These are phyloP conservation scores for Syzygium oleosum DNA, from an alignment of 345 rosid genomes.

Conservation along the genomic window DNA sequence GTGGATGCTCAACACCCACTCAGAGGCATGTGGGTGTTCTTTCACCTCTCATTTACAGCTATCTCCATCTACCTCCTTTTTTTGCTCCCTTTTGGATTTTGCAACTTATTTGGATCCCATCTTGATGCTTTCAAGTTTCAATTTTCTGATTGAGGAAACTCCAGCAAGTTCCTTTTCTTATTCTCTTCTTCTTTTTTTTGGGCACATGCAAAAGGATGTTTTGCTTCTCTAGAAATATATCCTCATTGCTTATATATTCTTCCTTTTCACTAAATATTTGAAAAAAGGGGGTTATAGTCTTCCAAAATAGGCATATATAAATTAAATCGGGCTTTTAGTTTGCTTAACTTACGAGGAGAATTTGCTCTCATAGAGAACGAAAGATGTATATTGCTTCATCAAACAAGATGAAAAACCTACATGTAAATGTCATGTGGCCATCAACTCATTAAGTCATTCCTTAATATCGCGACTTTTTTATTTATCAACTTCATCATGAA, in stretches of 20 bases:
- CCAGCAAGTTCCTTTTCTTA: neutral
- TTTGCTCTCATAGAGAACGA: neutral
- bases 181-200: neutral
- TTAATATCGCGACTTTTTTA: neutral
- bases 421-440: neutral
- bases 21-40: neutral
- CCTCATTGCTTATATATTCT: neutral
- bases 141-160: neutral
- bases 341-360: neutral
- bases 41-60: neutral
- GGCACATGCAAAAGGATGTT: neutral
- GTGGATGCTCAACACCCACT: neutral
- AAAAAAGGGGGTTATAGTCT: neutral
- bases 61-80: neutral
- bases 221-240: neutral
- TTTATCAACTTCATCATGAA: neutral
- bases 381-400: neutral
- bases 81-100: neutral
- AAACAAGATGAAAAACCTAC: neutral
- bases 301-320: neutral
- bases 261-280: neutral
- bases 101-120: neutral
- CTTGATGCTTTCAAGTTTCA: neutral
- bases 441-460: neutral
- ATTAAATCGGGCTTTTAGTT: neutral